Evolutionary conservation across 139 green algal species (phyloP).

Genomic region (Volvox africanus): DNA sequence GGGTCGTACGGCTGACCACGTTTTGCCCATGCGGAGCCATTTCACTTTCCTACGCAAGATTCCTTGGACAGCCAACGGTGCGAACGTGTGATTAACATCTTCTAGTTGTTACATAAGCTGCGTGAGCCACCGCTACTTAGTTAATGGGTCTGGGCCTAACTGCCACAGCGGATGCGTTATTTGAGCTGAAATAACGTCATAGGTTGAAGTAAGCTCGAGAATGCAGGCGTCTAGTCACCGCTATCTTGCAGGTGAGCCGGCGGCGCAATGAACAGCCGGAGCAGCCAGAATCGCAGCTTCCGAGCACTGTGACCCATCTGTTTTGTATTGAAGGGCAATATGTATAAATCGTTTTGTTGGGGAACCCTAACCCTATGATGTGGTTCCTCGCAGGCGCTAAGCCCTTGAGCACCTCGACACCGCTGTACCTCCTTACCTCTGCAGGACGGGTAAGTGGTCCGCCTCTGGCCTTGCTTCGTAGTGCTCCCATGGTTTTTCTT

Average conservation of each 20-base stretch:
- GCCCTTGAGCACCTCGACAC: background rate
- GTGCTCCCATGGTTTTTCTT: too few relatives aligned
- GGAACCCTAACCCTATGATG: background rate
- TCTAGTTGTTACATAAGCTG: background rate
- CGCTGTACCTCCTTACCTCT: background rate
- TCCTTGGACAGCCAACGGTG: background rate
- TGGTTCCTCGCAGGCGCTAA: background rate
- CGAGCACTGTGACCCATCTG: background rate
- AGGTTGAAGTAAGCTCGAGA: background rate
- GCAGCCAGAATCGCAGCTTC: background rate
- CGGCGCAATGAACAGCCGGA: background rate
- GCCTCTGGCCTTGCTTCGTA: too few relatives aligned
- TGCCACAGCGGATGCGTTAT: slow-evolving; percentile 5
- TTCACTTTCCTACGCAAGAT: background rate
- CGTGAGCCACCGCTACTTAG: background rate
- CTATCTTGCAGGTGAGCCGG: slow-evolving; percentile 18
- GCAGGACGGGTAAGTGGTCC: slow-evolving; percentile 1
- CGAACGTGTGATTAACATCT: background rate
- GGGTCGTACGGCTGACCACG: background rate
- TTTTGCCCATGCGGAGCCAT: background rate
- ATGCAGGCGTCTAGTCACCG: slow-evolving; percentile 24
- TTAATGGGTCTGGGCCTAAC: background rate
- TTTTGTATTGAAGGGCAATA: background rate
- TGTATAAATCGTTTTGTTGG: background rate
- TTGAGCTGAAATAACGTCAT: background rate